phyloP scores from a whole-genome alignment of 2,329 filamentous ascomycete species.

The Macrophomina phaseolina region DNA sequence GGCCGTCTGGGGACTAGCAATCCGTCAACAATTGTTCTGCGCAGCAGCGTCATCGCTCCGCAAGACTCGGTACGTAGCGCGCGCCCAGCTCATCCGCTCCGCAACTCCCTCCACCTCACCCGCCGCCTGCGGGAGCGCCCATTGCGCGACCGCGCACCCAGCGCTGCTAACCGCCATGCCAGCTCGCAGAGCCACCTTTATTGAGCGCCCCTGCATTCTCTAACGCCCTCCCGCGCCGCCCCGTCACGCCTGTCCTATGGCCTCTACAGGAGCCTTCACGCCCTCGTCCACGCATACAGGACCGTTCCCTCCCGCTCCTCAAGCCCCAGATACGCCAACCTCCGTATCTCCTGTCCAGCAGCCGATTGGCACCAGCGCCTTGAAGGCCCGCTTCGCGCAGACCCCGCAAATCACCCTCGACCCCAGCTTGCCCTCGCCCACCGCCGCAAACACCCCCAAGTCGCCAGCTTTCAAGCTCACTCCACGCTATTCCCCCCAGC shows the following conservation, averaged over 20 bases:
- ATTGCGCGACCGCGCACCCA: slow-evolving; percentile 5
- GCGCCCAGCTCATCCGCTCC: slow-evolving; percentile 16
- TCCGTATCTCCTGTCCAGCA: slow-evolving; percentile 38
- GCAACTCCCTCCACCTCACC: slow-evolving; percentile 21
- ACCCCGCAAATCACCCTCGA: slow-evolving; percentile 30
- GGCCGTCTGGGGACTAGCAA: slow-evolving; percentile 14
- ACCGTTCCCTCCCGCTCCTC: slow-evolving; percentile 40
- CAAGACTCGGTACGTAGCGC: slow-evolving; percentile 25
- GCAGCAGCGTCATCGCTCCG: slow-evolving; percentile 13
- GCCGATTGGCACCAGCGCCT: slow-evolving; percentile 32
- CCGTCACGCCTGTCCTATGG: slow-evolving; percentile 42
- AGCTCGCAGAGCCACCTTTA: background rate
- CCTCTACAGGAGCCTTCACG: slow-evolving; percentile 41
- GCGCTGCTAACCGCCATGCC: slow-evolving; percentile 17
- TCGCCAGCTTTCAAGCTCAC: slow-evolving; percentile 44
- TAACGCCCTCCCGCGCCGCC: slow-evolving; percentile 1
- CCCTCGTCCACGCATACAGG: slow-evolving; percentile 50
- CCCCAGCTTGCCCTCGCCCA: slow-evolving; percentile 30
- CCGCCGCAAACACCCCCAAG: slow-evolving; percentile 48
- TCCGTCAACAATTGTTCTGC: slow-evolving; percentile 21
- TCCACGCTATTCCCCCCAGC: slow-evolving; percentile 47
- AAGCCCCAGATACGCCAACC: slow-evolving; percentile 47
- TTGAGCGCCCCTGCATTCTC: slow-evolving; percentile 11
- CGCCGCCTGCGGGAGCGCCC: background rate
- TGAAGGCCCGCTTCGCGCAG: slow-evolving; percentile 29